phyloP scores from a whole-genome alignment of 2,329 filamentous ascomycete genomes.

The Fusarium austroafricanum region DNA sequence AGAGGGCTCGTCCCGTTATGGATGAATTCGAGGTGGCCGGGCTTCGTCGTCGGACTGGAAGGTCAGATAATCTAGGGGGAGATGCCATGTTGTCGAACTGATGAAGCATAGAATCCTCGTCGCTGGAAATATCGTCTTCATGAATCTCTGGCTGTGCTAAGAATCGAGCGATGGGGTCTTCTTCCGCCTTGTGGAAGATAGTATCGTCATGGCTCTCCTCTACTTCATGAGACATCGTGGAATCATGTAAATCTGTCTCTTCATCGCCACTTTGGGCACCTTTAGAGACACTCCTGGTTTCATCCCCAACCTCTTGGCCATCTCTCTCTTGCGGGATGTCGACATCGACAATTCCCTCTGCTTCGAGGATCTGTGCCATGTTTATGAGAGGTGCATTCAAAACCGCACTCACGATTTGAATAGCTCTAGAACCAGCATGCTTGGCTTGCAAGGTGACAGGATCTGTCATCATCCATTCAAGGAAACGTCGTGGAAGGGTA shows the following conservation, averaged over 20 bases:
- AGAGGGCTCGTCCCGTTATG: neutral
- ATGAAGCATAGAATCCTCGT: neutral
- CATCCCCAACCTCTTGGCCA: neutral
- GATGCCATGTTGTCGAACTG: slow-evolving; percentile 7
- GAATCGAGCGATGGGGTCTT: slow-evolving; percentile 3
- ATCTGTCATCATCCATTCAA: slow-evolving; percentile 53
- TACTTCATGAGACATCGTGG: neutral
- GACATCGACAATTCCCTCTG: slow-evolving; percentile 36
- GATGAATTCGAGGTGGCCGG: slow-evolving; percentile 29
- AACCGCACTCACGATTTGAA: slow-evolving; percentile 24
- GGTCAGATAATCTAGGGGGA: neutral
- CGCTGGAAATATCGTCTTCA: slow-evolving; percentile 9
- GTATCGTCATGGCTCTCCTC: neutral
- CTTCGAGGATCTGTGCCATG: slow-evolving; percentile 33
- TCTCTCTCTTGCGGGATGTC: slow-evolving; percentile 1
- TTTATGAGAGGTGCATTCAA: slow-evolving; percentile 35
- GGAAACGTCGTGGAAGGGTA: slow-evolving; percentile 44
- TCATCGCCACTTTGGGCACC: fast-evolving
- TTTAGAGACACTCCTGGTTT: neutral
- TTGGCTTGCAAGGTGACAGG: slow-evolving; percentile 18
- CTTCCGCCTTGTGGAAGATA: neutral
- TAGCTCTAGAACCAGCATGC: neutral
- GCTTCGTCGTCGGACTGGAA: slow-evolving; percentile 25
- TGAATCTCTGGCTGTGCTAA: slow-evolving; percentile 3
- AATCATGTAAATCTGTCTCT: neutral